A percentile compares a stretch with the other conserved stretches of the same genome.
These are phyloP conservation scores for Bryoerythrophyllum caledonicum DNA, from an alignment of 225 moss, liverwort and hornwort genomes.

Conservation along the genomic window DNA sequence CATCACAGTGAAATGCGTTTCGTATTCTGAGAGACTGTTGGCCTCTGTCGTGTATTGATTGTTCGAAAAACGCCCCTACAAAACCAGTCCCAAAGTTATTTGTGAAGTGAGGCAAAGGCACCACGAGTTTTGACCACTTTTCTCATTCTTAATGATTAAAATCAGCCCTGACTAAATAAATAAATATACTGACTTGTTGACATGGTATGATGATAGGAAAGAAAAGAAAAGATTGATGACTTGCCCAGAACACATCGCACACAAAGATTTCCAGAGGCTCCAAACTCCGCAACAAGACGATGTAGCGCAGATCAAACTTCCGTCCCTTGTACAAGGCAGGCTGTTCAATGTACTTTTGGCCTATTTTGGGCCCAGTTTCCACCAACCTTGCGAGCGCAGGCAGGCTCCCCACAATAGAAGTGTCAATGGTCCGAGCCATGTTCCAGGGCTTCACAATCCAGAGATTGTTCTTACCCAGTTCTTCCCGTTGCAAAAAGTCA, in stretches of 20 bases:
- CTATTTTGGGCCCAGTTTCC: slow-evolving; percentile 96
- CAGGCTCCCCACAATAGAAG: slow-evolving; percentile 76
- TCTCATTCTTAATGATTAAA: no score
- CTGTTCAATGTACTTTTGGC: slow-evolving; percentile 87
- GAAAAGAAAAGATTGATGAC: background rate
- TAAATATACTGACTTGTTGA: no score
- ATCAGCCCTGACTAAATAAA: no score
- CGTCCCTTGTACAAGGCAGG: slow-evolving; percentile 84
- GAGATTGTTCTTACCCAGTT: slow-evolving; percentile 60
- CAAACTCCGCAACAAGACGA: slow-evolving; percentile 83
- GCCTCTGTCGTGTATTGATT: slow-evolving; percentile 82
- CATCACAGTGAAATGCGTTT: slow-evolving; percentile 99
- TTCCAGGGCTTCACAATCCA: slow-evolving; percentile 99
- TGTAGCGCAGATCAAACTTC: slow-evolving; percentile 94
- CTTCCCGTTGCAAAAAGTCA: slow-evolving; percentile 72
- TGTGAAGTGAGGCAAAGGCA: no score
- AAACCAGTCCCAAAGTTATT: slow-evolving; percentile 6
- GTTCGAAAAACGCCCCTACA: slow-evolving; percentile 92
- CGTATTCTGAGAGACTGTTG: slow-evolving; percentile 80
- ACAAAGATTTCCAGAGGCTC: slow-evolving; percentile 83
- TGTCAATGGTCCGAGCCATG: slow-evolving; percentile 98
- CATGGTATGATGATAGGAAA: no score
- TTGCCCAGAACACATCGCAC: slow-evolving; percentile 90
- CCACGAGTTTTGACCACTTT: no score
- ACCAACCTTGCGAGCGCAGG: slow-evolving; percentile 86